These are phyloP conservation scores for Sclerotinia subarctica DNA, from an alignment of 2,329 filamentous ascomycete species.

Conservation along the genomic window DNA sequence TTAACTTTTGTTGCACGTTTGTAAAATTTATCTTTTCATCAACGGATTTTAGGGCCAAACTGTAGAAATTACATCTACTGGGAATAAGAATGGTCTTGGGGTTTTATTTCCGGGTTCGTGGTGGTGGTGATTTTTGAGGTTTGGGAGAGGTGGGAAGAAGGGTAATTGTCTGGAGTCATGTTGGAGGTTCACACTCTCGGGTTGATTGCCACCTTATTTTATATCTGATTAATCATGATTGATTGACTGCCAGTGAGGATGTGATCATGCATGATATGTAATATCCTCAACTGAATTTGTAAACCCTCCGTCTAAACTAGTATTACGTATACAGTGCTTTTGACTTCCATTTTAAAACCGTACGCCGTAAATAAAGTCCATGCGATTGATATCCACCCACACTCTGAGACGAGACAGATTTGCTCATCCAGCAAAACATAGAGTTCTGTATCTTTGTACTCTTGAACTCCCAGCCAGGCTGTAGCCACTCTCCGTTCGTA, in stretches of 20 bases:
- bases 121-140: not conserved
- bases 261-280: not conserved
- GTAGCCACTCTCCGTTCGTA: not conserved
- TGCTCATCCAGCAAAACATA: not conserved
- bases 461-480: not conserved
- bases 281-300: not conserved
- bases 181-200: not conserved
- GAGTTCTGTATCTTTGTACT: not conserved
- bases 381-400: not conserved
- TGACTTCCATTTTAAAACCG: not conserved
- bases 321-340: not conserved
- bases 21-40: not conserved
- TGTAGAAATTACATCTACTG: not conserved
- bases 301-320: not conserved
- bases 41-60: not conserved
- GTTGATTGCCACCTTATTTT: not conserved
- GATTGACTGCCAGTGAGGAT: not conserved
- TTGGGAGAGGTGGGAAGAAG: not conserved
- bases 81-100: not conserved
- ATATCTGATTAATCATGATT: not conserved
- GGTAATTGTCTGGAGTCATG: not conserved
- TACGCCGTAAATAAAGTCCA: conserved; percentile 6
- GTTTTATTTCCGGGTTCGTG: not conserved
- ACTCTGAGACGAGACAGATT: not conserved
- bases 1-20: not conserved